Evolutionary conservation across 768 basidiomycete species (phyloP), one percentile per base, ranked within the genome.

Genomic region (Rickenella mellea): DNA sequence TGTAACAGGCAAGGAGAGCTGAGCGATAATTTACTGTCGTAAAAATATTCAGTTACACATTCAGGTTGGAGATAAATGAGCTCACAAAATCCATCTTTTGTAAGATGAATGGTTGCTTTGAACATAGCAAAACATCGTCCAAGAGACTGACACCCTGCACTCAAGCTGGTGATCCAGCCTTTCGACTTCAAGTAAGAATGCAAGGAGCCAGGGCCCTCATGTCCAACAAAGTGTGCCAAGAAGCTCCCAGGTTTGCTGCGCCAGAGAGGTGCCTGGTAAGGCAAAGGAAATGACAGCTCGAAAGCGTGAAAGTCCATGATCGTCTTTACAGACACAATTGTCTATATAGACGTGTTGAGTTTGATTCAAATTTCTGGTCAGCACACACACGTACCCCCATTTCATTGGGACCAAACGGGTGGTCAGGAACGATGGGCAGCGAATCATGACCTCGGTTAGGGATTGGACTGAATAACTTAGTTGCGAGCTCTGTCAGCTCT

Each of bases 191-290:
- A 70, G 57, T 91, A 90, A 1, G 91, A 88, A 52, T 87, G 73
- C 24, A 98, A 63, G 1, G 94, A 97, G 1, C 94, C 94, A 27
- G 83, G 79, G 1, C 92, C 92, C 63, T 97, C 92, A 55, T 97
- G 90, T 0, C 92, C 92, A 25, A 91, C 62, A 54, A 94, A 80
- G 55, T 92, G 86, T 3, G 78, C 70, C 19, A 97, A 56, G 58
- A 88, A 83, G 42, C 74, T 59, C 5, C 69, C 76, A 4, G 93
- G 91, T 62, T 93, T 85, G 58, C 79, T 66, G 51, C 78, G 73
- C 87, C 89, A 76, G 53, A 78, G 60, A 43, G 73, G 73, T 43
- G 83, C 64, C 64, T 92, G 73, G 63, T 81, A 74, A 52, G 73
- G 73, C 54, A 93, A 59, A 45, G 85, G 76, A 62, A 90, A 91